phyloP scores from a whole-genome alignment of 2,329 filamentous ascomycete species.

The Monilinia aucupariae region DNA sequence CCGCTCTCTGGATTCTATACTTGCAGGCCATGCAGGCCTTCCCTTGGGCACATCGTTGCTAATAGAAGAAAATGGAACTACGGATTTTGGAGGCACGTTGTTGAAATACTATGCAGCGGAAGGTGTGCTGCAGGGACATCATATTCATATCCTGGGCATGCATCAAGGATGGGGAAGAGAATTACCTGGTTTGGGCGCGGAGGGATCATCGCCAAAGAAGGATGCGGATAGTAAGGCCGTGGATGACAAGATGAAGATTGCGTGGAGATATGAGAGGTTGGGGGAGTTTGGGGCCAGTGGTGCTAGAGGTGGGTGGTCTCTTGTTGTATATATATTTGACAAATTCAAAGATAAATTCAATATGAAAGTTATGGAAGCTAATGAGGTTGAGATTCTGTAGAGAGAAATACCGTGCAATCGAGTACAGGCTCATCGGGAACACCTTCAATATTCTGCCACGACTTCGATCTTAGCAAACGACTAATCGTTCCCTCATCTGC shows the following conservation, averaged over 20 bases:
- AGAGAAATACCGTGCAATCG: slow-evolving; percentile 24
- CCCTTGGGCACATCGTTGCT: slow-evolving; percentile 75
- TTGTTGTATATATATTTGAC: slow-evolving; percentile 51
- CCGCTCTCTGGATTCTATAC: slow-evolving; percentile 72
- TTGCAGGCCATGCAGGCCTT: slow-evolving; percentile 82
- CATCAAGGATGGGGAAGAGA: slow-evolving; percentile 76
- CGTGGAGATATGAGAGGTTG: slow-evolving; percentile 89
- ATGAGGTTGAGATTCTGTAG: slow-evolving; percentile 21
- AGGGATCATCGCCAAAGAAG: slow-evolving; percentile 40
- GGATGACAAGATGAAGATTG: slow-evolving; percentile 92
- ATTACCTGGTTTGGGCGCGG: slow-evolving; percentile 62
- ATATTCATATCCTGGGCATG: slow-evolving; percentile 77
- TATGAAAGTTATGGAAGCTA: slow-evolving; percentile 18
- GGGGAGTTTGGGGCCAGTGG: slow-evolving; percentile 58
- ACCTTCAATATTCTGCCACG: slow-evolving; percentile 56
- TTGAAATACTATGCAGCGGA: slow-evolving; percentile 89
- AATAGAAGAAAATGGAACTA: slow-evolving; percentile 84
- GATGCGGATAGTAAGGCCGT: slow-evolving; percentile 37
- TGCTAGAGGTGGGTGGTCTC: slow-evolving; percentile 38
- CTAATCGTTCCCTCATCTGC: slow-evolving; percentile 51
- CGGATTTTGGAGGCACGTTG: slow-evolving; percentile 82
- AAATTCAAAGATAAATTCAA: slow-evolving; percentile 7
- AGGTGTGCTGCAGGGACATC: slow-evolving; percentile 84
- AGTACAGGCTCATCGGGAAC: slow-evolving; percentile 17
- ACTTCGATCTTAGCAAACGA: slow-evolving; percentile 65